Percentiles rank a stretch among this genome's conserved stretches.
Evolutionary conservation across 257 asterid species (phyloP).

Genomic region (Solanum virginianum): DNA sequence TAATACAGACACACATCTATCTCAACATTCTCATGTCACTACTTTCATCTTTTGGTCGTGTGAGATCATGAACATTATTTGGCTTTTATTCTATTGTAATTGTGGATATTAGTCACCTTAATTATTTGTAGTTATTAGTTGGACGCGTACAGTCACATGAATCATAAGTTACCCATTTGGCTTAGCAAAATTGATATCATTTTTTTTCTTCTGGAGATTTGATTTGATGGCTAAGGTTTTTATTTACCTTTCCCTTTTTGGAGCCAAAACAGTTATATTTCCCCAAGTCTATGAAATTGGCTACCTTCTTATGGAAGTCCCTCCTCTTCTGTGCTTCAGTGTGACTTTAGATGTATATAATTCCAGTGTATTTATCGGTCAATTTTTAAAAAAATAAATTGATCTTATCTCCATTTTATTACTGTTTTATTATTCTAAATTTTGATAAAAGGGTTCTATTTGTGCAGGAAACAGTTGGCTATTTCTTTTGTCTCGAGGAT

Average conservation of each 20-base stretch:
- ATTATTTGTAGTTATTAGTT: background rate
- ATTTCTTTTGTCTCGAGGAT: constrained; percentile 91
- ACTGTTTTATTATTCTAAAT: background rate
- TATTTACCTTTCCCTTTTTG: background rate
- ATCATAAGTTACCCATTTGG: background rate
- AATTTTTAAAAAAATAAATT: background rate
- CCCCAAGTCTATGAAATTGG: background rate
- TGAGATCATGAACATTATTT: background rate
- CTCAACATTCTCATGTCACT: too few relatives aligned
- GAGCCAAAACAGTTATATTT: background rate
- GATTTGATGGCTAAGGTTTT: background rate
- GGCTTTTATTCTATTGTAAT: background rate
- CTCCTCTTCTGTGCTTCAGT: background rate
- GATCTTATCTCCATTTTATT: background rate
- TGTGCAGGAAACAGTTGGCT: constrained; percentile 75
- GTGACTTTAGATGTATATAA: background rate
- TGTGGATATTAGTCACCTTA: background rate
- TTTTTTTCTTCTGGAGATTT: background rate
- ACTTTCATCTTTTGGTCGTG: too few relatives aligned
- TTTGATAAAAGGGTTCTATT: background rate
- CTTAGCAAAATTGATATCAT: background rate
- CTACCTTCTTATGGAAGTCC: background rate
- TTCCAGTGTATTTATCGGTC: background rate
- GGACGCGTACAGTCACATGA: background rate
- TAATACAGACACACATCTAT: too few relatives aligned